Base-by-base conservation (phyloP, 495 filamentous ascomycete genomes). In the Aspergillus baeticus region DNA sequence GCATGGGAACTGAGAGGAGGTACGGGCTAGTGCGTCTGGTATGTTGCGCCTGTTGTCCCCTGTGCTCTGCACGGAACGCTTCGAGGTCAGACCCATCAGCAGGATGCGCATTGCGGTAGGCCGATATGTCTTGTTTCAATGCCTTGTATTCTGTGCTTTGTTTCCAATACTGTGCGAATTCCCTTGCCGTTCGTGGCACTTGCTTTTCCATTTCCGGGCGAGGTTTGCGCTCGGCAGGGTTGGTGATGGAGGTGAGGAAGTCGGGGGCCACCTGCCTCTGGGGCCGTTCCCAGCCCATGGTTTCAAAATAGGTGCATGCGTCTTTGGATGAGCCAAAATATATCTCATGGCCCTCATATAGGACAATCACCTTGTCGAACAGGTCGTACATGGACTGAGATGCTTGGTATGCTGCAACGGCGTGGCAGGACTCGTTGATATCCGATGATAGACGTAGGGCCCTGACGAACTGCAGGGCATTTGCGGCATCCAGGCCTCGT, bases 371-470 rank as follows among this genome's bases (percentile, higher is more conserved):
- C 21, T 84, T 85, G 59, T 85, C 83, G 47, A 85, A 84, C 11
- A 63, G 55, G 57, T 73, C 68, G 67, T 92, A 95, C 38, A 92
- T 92, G 57, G 79, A 84, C 68, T 95, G 89, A 10, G 82, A 84
- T 1, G 90, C 90, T 65, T 94, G 90, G 62, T 92, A 94, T 1
- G 91, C 74, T 0, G 88, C 85, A 10, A 91, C 87, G 46, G 86
- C 84, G 0, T 84, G 86, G 14, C 81, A 82, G 0, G 81, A 85
- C 58, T 84, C 78, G 68, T 85, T 82, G 43, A 88, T 75, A 59
- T 89, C 82, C n/a, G 86, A 88, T 63, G 85, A 76, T 20, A 88
- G 73, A 4, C 86, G 76, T 34, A 92, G 76, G 6, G 84, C 87
- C 59, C 85, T 85, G 55, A 77, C 63, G 52, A 73, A 75, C n/a